A percentile compares a stretch with the other conserved stretches of the same genome.
Conservation (phyloP, 2,329 filamentous ascomycete species). For the Orbilia oligospora region DNA sequence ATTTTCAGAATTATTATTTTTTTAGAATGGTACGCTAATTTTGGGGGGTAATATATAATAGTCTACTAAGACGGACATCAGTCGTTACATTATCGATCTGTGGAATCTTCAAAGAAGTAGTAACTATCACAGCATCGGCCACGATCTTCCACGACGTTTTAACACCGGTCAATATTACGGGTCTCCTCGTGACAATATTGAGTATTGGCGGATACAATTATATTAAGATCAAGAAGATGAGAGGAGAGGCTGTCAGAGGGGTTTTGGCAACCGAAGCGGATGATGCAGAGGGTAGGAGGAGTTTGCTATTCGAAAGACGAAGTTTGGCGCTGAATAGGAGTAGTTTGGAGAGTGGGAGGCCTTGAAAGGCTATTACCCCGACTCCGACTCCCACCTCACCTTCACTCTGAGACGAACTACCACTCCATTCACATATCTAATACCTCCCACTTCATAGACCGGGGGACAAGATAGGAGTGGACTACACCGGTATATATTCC, state of each 20-base stretch:
- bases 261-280: constrained; percentile 49
- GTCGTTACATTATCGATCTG: constrained; percentile 97
- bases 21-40: no score
- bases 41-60: constrained; percentile 20
- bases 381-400: no score
- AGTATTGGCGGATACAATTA: constrained; percentile 94
- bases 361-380: constrained; percentile 10
- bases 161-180: constrained; percentile 87
- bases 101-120: constrained; percentile 98
- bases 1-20: no score
- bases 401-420: no score
- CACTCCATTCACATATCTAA: no score
- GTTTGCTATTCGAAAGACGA: constrained; percentile 47
- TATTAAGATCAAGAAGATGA: constrained; percentile 92
- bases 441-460: no score
- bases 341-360: constrained; percentile 39
- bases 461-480: no score
- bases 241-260: constrained; percentile 75
- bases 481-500: no score
- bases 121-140: constrained; percentile 91
- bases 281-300: constrained; percentile 51
- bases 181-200: constrained; percentile 86
- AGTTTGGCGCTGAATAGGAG: constrained; percentile 47
- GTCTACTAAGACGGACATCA: constrained; percentile 88
- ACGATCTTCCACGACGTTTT: constrained; percentile 90